Conservation (phyloP, 768 basidiomycete genomes). For the Phylloporus scabripes region DNA sequence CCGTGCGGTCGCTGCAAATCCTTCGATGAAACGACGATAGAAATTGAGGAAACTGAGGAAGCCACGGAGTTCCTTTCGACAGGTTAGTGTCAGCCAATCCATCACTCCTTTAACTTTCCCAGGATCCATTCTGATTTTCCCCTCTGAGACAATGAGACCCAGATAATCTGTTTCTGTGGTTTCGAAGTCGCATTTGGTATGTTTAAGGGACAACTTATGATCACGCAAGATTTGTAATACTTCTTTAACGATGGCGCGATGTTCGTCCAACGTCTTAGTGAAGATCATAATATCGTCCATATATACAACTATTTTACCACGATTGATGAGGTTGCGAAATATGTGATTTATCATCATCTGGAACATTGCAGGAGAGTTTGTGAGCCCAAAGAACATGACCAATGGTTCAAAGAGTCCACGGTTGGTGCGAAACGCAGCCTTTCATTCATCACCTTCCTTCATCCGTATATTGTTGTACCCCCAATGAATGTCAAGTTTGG, state of each 20-base stretch:
- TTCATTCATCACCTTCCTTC: neutral
- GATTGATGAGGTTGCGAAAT: neutral
- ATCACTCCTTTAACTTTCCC: too few species aligned
- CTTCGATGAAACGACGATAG: neutral
- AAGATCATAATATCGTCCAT: slow-evolving; percentile 19
- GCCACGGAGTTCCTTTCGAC: neutral
- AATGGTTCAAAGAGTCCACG: neutral
- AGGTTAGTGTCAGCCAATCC: too few species aligned
- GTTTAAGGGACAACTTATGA: too few species aligned
- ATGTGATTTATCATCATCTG: neutral
- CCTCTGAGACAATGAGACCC: rapidly evolving
- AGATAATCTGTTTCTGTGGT: too few species aligned
- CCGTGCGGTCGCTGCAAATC: neutral
- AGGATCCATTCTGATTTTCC: neutral
- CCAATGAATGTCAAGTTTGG: neutral
- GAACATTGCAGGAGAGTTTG: neutral
- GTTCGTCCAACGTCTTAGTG: slow-evolving; percentile 32
- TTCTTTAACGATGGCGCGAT: too few species aligned
- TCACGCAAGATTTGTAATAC: too few species aligned
- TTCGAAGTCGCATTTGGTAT: too few species aligned
- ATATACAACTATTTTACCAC: neutral
- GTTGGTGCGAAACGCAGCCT: neutral
- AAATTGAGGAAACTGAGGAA: neutral
- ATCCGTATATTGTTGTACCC: neutral
- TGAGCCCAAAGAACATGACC: neutral